Conservation (phyloP, 176 grass and related monocot species). For the Lolium multiflorum region DNA sequence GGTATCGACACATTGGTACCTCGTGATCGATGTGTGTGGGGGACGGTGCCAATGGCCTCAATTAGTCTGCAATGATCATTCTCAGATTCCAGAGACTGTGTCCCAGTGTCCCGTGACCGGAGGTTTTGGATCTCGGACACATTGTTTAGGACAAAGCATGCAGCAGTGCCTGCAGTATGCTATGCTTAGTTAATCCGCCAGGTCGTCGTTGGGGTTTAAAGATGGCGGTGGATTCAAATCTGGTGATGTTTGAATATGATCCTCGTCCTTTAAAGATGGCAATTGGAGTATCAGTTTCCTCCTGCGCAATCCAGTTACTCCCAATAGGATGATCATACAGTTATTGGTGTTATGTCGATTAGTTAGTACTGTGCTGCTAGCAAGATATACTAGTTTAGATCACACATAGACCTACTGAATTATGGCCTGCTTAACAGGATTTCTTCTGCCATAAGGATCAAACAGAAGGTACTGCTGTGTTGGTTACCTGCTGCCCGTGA, state of each 20-base stretch:
- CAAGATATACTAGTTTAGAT: not conserved
- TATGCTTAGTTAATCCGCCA: not conserved
- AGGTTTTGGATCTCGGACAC: conserved; percentile 39
- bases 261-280: not conserved
- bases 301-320: not conserved
- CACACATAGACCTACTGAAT: not conserved
- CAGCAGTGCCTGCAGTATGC: not conserved
- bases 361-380: not conserved
- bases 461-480: not conserved
- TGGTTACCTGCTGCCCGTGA: conserved; percentile 2
- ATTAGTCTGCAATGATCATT: not conserved
- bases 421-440: not conserved
- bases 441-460: not conserved
- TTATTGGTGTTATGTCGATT: not conserved
- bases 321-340: not conserved
- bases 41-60: not conserved
- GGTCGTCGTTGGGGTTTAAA: not conserved
- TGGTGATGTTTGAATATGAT: not conserved
- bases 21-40: not conserved
- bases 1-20: not conserved
- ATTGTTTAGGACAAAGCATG: not conserved
- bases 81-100: not conserved
- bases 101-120: conserved; percentile 5
- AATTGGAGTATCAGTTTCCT: not conserved
- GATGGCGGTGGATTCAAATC: not conserved